Evolutionary conservation across 306 rosid genomes (phyloP), one percentile per base, ranked within the genome.

Genomic region (Begonia loranthoides): DNA sequence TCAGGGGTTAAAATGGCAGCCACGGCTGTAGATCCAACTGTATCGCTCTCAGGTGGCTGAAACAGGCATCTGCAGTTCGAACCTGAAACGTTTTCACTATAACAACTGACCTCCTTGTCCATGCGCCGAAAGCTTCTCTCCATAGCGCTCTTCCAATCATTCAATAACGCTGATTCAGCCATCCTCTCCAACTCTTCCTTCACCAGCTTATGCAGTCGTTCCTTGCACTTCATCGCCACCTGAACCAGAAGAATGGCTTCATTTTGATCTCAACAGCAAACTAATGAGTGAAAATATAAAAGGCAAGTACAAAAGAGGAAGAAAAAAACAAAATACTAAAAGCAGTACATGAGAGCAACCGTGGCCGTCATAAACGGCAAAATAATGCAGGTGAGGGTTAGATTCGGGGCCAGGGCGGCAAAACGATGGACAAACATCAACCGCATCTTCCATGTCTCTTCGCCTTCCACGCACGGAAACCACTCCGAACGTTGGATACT

Each of bases 1-100:
- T 81, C 71, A 12, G 68, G 53, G 13, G 84, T 69, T 17, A 81
- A 55, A 15, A 81, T 10, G 0, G 79, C 74, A 1, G 74, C 76
- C 9, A 81, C 77, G 3, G 84, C 81, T 4, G 81, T 77, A 17
- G 89, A 77, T 71, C 89, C 89, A 3, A 77, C 89, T 28, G 84
- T 69, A 12, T 81, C 84, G 22, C 79, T 63, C 51, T 81, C 81
- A 10, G 84, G 79, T 13, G 76, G 63, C 52, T 64, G 84, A 21
- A 74, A 79, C 56, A 77, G 79, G 22, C 84, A 81, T 13, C 77
- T 57, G 53, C 84, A 81, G 12, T 58, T 66, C 19, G 62, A 39
- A 0, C 65, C 73, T 49, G 63, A 54, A 2, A 17, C 50, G 4
- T 58, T 71, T 15, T 45, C 60, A 1, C 34, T 60, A 53, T 60